Base-by-base conservation (phyloP, 2,329 filamentous ascomycete species). In the Trichoderma lentiforme region DNA sequence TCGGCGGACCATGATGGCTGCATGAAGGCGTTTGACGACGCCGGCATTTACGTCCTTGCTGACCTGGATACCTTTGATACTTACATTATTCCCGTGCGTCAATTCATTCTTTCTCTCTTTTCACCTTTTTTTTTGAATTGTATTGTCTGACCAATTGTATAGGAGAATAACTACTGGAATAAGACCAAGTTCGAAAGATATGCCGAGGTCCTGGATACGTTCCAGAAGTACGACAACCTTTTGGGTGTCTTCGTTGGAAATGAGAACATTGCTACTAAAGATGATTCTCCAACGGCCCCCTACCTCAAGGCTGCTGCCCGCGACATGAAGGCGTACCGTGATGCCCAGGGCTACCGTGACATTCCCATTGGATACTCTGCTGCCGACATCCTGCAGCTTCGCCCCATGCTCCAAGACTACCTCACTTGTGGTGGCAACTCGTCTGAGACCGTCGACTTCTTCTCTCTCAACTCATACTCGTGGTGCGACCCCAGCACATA, bases 311-410 rank as follows among this genome's bases (percentile, higher is more conserved):
- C 93, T 64, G 92, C 93, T 32, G 88, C 90, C 60, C 89, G 92
- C 73, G 94, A 97, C 80, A 86, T 97, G 84, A 97, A 97, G 84
- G 89, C 90, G 7, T 94, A 97, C 82, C 88, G 93, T 72, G 87
- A 93, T 77, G 83, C 84, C 68, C 92, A 94, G 83, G 87, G 87
- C 11, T 97, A 96, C 82, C 92, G 94, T 75, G 85, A 91, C 56
- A 93, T 97, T 74, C 94, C 93, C 12, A 86, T 97, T 71, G 94
- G 94, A 70, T 97, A 97, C 83, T 94, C 93, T 9, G 93, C 93
- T 12, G 93, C 94, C 47, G 94, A 97, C 80, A 95, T 97, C 77
- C 87, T 92, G 3, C 86, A 91, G 72, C 83, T 90, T 70, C 86
- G 88, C 21, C 88, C 88, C 32, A 88, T 87, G 86, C 80, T 90